Conservation (phyloP, 306 rosid genomes). For the Quercus aquifolioides region DNA sequence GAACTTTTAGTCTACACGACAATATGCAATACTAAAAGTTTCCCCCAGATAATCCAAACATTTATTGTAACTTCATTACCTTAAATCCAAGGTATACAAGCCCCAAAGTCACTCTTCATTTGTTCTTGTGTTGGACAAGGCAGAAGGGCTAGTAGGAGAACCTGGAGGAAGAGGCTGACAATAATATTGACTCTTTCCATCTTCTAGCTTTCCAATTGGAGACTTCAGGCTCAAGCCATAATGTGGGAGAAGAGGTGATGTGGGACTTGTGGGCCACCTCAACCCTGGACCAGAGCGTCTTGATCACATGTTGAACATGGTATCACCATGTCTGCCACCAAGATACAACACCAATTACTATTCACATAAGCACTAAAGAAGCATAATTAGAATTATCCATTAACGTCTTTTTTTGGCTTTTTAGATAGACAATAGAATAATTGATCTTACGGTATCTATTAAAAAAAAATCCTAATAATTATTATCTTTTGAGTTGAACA, state of each 20-base stretch:
- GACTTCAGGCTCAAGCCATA: conserved; percentile 29
- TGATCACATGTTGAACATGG: conserved; percentile 20
- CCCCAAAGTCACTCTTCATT: neutral
- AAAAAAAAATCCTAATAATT: no score
- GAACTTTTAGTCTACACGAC: no score
- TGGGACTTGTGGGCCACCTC: conserved; percentile 85
- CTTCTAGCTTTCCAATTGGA: no score
- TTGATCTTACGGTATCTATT: no score
- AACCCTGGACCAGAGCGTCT: conserved; percentile 79
- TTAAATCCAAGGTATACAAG: no score
- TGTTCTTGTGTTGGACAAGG: conserved; percentile 39
- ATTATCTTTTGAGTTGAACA: no score
- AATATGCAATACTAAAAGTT: no score
- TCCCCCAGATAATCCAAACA: neutral
- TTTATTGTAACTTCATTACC: conserved; percentile 23
- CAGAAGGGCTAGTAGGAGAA: conserved; percentile 24
- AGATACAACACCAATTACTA: conserved; percentile 25
- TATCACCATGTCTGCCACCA: conserved; percentile 51
- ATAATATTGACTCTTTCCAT: no score
- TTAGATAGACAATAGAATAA: no score
- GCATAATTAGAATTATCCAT: neutral
- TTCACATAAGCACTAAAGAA: neutral
- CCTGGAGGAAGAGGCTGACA: no score
- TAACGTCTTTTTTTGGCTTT: neutral
- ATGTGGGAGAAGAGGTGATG: conserved; percentile 75